Evolutionary conservation across 257 asterid genomes (phyloP).

Genomic region (Solanum paucissectum): DNA sequence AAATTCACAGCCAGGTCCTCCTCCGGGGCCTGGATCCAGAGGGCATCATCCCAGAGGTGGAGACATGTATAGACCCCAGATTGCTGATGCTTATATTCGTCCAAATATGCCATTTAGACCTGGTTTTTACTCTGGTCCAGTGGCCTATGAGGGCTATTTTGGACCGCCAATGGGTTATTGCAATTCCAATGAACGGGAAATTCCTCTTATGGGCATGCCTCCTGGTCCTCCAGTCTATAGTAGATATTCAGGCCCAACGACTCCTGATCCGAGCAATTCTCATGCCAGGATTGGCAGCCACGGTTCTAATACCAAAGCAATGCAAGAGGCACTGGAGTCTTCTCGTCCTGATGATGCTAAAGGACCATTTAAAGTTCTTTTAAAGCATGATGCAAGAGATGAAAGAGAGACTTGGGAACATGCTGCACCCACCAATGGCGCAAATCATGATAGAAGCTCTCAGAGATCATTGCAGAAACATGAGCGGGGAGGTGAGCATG

Average conservation of each 20-base stretch:
- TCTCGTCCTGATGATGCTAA: constrained; percentile 35
- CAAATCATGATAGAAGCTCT: constrained; percentile 24
- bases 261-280: constrained; percentile 44
- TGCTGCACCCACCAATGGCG: constrained; percentile 16
- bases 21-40: constrained; percentile 57
- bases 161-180: constrained; percentile 82
- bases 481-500: constrained; percentile 81
- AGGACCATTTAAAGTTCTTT: constrained; percentile 34
- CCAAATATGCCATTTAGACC: constrained; percentile 82
- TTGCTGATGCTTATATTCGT: constrained; percentile 63
- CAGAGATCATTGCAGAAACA: constrained; percentile 28
- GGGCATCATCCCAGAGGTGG: constrained; percentile 81
- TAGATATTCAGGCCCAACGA: constrained; percentile 41
- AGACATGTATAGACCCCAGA: constrained; percentile 66
- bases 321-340: constrained; percentile 33
- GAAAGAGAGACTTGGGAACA: constrained; percentile 39
- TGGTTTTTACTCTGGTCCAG: constrained; percentile 73
- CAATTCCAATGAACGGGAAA: constrained; percentile 53
- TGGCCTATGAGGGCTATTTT: constrained; percentile 72
- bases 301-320: constrained; percentile 33
- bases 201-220: constrained; percentile 57
- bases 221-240: constrained; percentile 49
- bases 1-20: constrained; percentile 53
- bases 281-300: constrained; percentile 42
- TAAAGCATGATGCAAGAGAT: constrained; percentile 48